Percentiles rank a stretch among this genome's conserved stretches.
These are phyloP conservation scores for Mycena pura DNA, from an alignment of 768 basidiomycete species.

Conservation along the genomic window DNA sequence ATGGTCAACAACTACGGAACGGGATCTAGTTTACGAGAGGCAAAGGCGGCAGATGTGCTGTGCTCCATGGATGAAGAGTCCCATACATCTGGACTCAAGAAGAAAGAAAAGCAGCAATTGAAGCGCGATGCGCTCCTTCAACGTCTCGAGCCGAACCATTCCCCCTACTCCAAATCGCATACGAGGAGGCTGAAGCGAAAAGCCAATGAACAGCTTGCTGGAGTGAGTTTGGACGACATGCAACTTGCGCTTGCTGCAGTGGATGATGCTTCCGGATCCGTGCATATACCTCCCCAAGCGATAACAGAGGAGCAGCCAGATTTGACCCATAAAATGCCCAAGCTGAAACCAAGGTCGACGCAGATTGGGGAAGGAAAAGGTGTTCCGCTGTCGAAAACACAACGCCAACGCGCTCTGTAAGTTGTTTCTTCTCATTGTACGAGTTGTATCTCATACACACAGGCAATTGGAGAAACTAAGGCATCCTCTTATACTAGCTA, in stretches of 20 bases:
- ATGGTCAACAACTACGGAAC: slow-evolving; percentile 24
- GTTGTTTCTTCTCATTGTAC: slow-evolving; percentile 33
- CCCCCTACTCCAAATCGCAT: slow-evolving; percentile 77
- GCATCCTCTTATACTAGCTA: slow-evolving; percentile 72
- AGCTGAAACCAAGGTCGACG: slow-evolving; percentile 48
- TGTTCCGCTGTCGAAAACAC: slow-evolving; percentile 61
- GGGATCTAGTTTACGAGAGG: slow-evolving; percentile 15
- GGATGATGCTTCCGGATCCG: slow-evolving; percentile 40
- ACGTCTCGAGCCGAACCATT: slow-evolving; percentile 58
- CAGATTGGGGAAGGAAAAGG: slow-evolving; percentile 74
- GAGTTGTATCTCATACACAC: slow-evolving; percentile 6
- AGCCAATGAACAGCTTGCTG: slow-evolving; percentile 64
- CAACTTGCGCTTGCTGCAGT: slow-evolving; percentile 62
- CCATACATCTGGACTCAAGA: slow-evolving; percentile 42
- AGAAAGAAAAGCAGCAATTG: slow-evolving; percentile 71
- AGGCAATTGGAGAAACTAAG: slow-evolving; percentile 74
- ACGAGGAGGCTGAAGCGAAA: slow-evolving; percentile 73
- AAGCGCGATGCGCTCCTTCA: slow-evolving; percentile 75
- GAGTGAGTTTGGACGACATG: slow-evolving; percentile 53
- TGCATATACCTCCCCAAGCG: slow-evolving; percentile 18
- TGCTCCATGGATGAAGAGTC: slow-evolving; percentile 39
- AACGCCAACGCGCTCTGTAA: slow-evolving; percentile 74
- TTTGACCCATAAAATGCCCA: slow-evolving; percentile 22
- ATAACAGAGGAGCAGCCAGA: slow-evolving; percentile 30
- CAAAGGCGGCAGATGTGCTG: slow-evolving; percentile 54